Percentiles rank a stretch among this genome's conserved stretches.
phyloP scores from a whole-genome alignment of 2,329 filamentous ascomycete genomes.

The Colletotrichum australisinense region DNA sequence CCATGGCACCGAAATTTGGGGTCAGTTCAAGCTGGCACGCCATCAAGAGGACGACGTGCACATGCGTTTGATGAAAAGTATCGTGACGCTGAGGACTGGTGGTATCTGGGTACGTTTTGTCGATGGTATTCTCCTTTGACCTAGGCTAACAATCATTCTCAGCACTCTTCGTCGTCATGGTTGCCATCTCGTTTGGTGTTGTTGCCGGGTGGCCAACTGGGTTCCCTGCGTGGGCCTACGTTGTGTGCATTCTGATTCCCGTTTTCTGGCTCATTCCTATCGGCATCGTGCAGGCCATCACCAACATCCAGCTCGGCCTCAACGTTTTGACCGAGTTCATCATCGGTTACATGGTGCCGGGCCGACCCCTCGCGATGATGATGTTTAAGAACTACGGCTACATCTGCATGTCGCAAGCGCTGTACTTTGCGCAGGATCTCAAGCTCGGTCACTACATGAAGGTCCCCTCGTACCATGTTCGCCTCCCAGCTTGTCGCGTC shows the following conservation, averaged over 20 bases:
- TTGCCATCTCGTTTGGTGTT: slow-evolving; percentile 65
- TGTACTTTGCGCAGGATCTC: slow-evolving; percentile 74
- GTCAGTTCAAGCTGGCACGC: slow-evolving; percentile 65
- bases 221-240: slow-evolving; percentile 68
- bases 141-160: slow-evolving; percentile 7
- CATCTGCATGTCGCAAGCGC: slow-evolving; percentile 73
- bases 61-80: slow-evolving; percentile 73
- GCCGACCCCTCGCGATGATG: slow-evolving; percentile 79
- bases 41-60: slow-evolving; percentile 69
- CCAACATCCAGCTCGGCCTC: slow-evolving; percentile 72
- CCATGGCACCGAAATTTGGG: slow-evolving; percentile 66
- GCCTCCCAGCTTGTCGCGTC: slow-evolving; percentile 69
- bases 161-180: slow-evolving; percentile 63
- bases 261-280: slow-evolving; percentile 70
- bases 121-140: neutral
- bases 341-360: slow-evolving; percentile 79
- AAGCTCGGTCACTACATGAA: slow-evolving; percentile 79
- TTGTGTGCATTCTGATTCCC: slow-evolving; percentile 68
- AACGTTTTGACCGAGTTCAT: slow-evolving; percentile 81
- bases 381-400: slow-evolving; percentile 82
- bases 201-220: slow-evolving; percentile 66
- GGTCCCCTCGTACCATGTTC: slow-evolving; percentile 71
- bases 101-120: slow-evolving; percentile 61
- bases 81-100: slow-evolving; percentile 69
- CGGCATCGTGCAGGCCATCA: slow-evolving; percentile 71